Base-by-base conservation (phyloP, 2,329 filamentous ascomycete species). In the Ceratocystis alfenasii region DNA sequence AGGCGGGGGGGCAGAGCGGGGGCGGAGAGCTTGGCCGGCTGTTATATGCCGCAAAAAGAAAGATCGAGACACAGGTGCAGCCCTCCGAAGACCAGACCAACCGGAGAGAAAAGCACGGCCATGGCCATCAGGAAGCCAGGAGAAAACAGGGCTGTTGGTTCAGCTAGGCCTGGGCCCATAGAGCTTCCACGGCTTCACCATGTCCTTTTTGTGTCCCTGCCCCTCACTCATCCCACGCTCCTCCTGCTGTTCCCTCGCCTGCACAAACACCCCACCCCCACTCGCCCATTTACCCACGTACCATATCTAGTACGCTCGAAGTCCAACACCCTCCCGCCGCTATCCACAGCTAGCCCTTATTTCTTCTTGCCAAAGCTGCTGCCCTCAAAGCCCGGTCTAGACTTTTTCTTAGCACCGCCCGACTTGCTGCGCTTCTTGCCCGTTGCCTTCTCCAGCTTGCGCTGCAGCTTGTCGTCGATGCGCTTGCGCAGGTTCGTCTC, bases 401-500 rank as follows among this genome's bases (percentile, higher is more conserved):
- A 61, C 66, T 68, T 66, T 44, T 68, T 68, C 66, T 66, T 66
- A 1, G 63, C 28, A 3, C 22, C 25, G 30, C 66, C 50, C 17
- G 25, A 55, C 57, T 55, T 59, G 30, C 61, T 65, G 30, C 48
- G 44, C 63, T 69, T 69, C 67, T 69, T 68, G 28, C 68, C 66
- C 59, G 53, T 2, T 20, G 30, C 66, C 63, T 64, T 86, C 44
- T 80, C 81, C 65, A 80, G 81, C 70, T 80, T 81, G 65, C 83
- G 82, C 63, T 78, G 72, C 65, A 79, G 68, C 78, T 91, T 92
- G 69, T 89, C 87, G 62, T 94, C 90, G 70, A 83, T 82, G 69
- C 88, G 81, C 76, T 88, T 87, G 71, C 80, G 80, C 69, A 93
- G 78, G 74, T 93, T 93, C 62, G 89, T 87, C 72, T 91, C 88